Evolutionary conservation across 2,329 filamentous ascomycete genomes (phyloP), one percentile per base, ranked within the genome.

Genomic region (Penicillium thymicola): DNA sequence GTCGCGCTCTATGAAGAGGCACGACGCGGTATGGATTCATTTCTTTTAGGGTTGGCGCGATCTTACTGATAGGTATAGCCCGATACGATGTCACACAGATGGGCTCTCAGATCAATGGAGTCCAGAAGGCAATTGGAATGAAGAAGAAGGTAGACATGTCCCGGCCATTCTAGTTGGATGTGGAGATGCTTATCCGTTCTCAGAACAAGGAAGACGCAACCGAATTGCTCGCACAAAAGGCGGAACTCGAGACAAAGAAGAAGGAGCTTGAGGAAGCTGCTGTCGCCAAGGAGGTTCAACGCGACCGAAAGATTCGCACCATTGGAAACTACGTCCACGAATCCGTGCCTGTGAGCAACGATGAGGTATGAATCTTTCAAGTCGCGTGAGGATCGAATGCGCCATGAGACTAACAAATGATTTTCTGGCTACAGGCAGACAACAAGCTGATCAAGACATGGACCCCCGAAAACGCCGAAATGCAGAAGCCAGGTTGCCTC

Each of bases 291-390:
- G 88, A 94, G 60, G 78, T 80, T 49, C 78, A 84, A 42, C 81
- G 97, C 60, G 86, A 89, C 70, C 82, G 81, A 67, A 95, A 96
- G 79, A 85, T 92, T 67, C 89, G 88, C 75, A 87, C 85, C 1
- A 89, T 99, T 65, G 94, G 91, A 63, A 96, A 96, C 76, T 86
- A 92, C 74, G 94, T 99, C 52, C 92, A 97, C 78, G 86, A 90
- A 27, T 89, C 89, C 16, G 92, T 96, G 9, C 90, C 89, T 11
- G 79, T 94, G 62, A 90, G 87, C 76, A 83, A 92, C 70, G 90
- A 90, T 71, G 92, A 96, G 81, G 84, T 86, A 74, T 55, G 68
- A 51, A 6, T 51, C 14, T 34, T 2, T 28, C 5, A 14, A 27
- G 7, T 25, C 25, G 38, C 32, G 25, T 23, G 8, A 18, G 9